Evolutionary conservation across 2,329 filamentous ascomycete genomes (phyloP), one percentile per base, ranked within the genome.

Genomic region (Alternaria triticina): DNA sequence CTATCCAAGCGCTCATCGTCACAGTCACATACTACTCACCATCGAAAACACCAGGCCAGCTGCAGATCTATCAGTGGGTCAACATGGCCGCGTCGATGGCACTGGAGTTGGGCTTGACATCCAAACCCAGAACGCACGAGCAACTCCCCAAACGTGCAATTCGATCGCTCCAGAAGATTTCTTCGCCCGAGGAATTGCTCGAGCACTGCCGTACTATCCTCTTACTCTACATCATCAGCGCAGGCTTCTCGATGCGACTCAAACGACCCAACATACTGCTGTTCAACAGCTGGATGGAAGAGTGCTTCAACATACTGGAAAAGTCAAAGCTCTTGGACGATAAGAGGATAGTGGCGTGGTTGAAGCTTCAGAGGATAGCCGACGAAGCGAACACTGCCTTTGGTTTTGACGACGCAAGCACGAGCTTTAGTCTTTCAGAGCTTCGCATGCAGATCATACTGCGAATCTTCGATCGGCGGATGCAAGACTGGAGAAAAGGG

Each of bases 211-310:
- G 77, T 5, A 78, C 75, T 7, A 75, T 79, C 11, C 46, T 79
- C 4, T 56, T 72, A 3, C 58, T 79, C 7, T 79, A 79, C 43
- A 65, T 75, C 5, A 59, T 79, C 33, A 76, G 74, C 28, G 76
- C 77, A 27, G 75, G 76, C 4, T 74, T 78, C 15, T 71, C 77
- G 1, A 77, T 79, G 73, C 61, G 77, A 20, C 33, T 79, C 20
- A 73, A 77, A 60, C 67, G 76, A 11, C 77, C 77, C 10, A 77
- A 76, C 20, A 78, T 79, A 9, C 55, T 79, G 13, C 51, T 73
- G 1, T 79, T 72, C 62, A 79, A 79, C 54, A 76, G 74, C 40
- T 79, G 77, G 77, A 78, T 79, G 77, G 74, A 74, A 49, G 77
- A 79, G 51, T 77, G 75, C 44, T 51, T 73, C 43, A 62, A 61